These are phyloP conservation scores for Remersonia thermophila DNA, from an alignment of 2,329 filamentous ascomycete genomes.

Conservation along the genomic window DNA sequence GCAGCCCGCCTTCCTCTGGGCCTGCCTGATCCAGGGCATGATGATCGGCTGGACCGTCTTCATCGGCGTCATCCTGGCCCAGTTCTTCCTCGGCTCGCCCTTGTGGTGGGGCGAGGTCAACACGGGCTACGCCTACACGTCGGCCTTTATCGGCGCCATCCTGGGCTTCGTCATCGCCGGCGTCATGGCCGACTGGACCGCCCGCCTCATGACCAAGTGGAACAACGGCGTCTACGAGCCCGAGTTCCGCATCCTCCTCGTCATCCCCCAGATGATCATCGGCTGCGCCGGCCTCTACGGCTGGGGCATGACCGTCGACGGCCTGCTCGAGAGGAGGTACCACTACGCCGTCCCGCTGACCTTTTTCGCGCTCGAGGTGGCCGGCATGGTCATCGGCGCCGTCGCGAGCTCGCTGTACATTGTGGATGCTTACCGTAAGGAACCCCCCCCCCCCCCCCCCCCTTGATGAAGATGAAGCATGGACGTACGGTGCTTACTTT, in stretches of 20 bases:
- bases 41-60: constrained; percentile 95
- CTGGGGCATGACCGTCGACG: constrained; percentile 61
- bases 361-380: constrained; percentile 74
- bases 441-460: no score
- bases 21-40: constrained; percentile 66
- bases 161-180: constrained; percentile 68
- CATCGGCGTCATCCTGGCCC: constrained; percentile 71
- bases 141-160: constrained; percentile 73
- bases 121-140: constrained; percentile 78
- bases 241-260: constrained; percentile 75
- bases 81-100: constrained; percentile 68
- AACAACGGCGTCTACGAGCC: constrained; percentile 83
- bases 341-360: constrained; percentile 63
- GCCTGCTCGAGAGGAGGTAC: constrained; percentile 44
- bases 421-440: constrained; percentile 80
- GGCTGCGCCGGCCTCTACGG: constrained; percentile 71
- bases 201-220: constrained; percentile 53
- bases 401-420: constrained; percentile 80
- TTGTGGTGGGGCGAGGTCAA: constrained; percentile 71
- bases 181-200: constrained; percentile 58
- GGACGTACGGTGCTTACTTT: no score
- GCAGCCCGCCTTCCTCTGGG: constrained; percentile 79
- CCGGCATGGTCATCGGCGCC: constrained; percentile 84
- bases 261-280: constrained; percentile 69
- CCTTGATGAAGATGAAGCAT: no score